These are phyloP conservation scores for Nakazawaea wyomingensis DNA, from an alignment of 805 yeast species.

Conservation along the genomic window DNA sequence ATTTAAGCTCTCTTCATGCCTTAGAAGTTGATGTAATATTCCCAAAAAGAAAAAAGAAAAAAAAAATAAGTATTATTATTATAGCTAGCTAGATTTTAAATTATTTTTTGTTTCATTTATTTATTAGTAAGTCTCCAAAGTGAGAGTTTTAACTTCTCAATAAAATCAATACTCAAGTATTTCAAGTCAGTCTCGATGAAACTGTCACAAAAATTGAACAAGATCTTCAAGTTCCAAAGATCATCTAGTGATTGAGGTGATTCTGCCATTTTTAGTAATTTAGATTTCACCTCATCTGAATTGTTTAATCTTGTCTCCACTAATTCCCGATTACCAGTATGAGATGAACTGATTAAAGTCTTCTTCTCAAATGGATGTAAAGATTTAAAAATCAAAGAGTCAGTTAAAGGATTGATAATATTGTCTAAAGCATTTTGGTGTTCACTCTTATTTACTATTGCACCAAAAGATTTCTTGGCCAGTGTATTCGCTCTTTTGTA, in stretches of 20 bases:
- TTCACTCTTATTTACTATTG: slow-evolving; percentile 5
- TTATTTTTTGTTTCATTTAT: background rate
- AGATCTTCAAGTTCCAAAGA: slow-evolving; percentile 55
- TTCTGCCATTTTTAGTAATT: slow-evolving; percentile 37
- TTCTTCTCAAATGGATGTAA: slow-evolving; percentile 20
- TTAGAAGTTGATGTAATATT: too few relatives aligned
- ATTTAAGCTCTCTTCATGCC: too few relatives aligned
- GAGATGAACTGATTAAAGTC: background rate
- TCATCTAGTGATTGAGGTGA: slow-evolving; percentile 44
- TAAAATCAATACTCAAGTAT: slow-evolving; percentile 43
- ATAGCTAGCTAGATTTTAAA: too few relatives aligned
- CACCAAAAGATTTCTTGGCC: slow-evolving; percentile 14
- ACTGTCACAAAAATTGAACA: slow-evolving; percentile 57
- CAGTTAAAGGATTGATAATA: slow-evolving; percentile 14
- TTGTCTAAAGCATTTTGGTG: slow-evolving; percentile 2
- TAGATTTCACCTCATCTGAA: slow-evolving; percentile 46
- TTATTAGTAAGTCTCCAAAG: slow-evolving; percentile 27
- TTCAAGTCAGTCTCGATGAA: slow-evolving; percentile 31
- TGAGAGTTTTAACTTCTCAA: slow-evolving; percentile 45
- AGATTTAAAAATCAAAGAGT: slow-evolving; percentile 17
- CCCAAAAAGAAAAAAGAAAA: too few relatives aligned
- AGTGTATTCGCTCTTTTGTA: slow-evolving; percentile 37
- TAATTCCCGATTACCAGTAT: slow-evolving; percentile 7
- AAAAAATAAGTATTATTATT: too few relatives aligned
- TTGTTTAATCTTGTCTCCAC: slow-evolving; percentile 26